A percentile compares a stretch with the other conserved stretches of the same genome.
phyloP scores from a whole-genome alignment of 2,329 filamentous ascomycete species.

The Macroventuria anomochaeta region DNA sequence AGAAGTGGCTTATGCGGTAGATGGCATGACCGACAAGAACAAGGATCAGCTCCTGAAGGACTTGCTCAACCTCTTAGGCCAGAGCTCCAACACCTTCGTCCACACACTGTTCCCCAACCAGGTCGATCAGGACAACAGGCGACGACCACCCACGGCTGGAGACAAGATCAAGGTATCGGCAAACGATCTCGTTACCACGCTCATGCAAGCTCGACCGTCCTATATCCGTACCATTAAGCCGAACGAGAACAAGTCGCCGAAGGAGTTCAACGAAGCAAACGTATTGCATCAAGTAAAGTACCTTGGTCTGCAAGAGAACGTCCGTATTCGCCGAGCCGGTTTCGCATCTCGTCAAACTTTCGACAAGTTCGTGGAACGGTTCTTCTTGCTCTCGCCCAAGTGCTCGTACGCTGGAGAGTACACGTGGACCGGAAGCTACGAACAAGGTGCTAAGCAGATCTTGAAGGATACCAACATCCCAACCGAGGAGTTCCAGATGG shows the following conservation, averaged over 20 bases:
- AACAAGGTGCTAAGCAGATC: conserved; percentile 88
- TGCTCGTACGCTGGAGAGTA: conserved; percentile 97
- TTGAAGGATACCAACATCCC: conserved; percentile 96
- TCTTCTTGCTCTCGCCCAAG: conserved; percentile 92
- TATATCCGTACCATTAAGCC: conserved; percentile 99
- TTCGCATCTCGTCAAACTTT: conserved; percentile 98
- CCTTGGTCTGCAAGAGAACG: conserved; percentile 98
- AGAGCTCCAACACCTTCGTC: conserved; percentile 83
- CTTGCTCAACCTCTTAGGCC: conserved; percentile 82
- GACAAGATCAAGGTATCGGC: conserved; percentile 96
- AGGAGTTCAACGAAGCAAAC: conserved; percentile 89
- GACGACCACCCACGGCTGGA: conserved; percentile 90
- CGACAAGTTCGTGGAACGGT: conserved; percentile 97
- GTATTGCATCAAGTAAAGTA: conserved; percentile 99
- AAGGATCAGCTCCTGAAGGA: conserved; percentile 98
- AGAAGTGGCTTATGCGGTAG: conserved; percentile 91
- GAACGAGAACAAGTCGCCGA: conserved; percentile 96
- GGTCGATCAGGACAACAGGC: conserved; percentile 94
- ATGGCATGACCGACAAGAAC: conserved; percentile 99
- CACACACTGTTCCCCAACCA: conserved; percentile 90
- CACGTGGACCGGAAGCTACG: conserved; percentile 88
- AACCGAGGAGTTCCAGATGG: conserved; percentile 94
- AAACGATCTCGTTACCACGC: conserved; percentile 89
- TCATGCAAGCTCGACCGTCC: conserved; percentile 97
- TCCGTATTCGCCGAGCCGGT: conserved; percentile 92